These are phyloP conservation scores for Solanum chmielewskii DNA, from an alignment of 257 asterid genomes.

Conservation along the genomic window DNA sequence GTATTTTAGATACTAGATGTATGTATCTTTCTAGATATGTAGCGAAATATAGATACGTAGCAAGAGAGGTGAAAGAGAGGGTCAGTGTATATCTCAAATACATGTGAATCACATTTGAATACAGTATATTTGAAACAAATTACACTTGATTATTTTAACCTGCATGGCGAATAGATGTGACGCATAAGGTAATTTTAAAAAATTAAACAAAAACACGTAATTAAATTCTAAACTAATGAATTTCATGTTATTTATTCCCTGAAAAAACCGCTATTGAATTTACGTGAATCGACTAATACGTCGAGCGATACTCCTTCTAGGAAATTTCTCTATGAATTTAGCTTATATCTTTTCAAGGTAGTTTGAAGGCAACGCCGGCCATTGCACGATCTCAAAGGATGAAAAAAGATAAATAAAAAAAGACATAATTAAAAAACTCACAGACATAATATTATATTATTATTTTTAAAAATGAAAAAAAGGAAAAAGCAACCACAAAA, in stretches of 20 bases:
- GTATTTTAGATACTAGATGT: too few species aligned
- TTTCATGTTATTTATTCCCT: not conserved
- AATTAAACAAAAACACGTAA: too few species aligned
- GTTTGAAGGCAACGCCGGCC: conserved; percentile 25
- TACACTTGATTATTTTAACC: too few species aligned
- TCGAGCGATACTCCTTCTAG: not conserved
- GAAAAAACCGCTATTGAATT: not conserved
- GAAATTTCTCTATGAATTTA: not conserved
- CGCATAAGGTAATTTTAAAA: too few species aligned
- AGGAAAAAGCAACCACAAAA: not conserved
- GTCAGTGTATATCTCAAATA: too few species aligned
- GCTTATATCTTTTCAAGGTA: not conserved
- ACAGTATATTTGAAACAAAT: too few species aligned
- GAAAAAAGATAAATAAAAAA: not conserved
- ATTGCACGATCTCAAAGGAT: conserved; percentile 22
- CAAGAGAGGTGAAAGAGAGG: too few species aligned
- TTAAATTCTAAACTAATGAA: not conserved
- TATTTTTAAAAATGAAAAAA: not conserved
- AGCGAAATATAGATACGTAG: not conserved
- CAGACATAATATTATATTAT: not conserved
- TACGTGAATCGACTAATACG: not conserved
- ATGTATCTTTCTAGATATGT: not conserved
- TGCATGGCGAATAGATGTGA: too few species aligned
- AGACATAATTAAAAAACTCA: not conserved
- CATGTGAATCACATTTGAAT: too few species aligned